Percentiles rank a stretch among this genome's conserved stretches.
phyloP scores from a whole-genome alignment of 208 protist genomes.

The Leishmania arabica region DNA sequence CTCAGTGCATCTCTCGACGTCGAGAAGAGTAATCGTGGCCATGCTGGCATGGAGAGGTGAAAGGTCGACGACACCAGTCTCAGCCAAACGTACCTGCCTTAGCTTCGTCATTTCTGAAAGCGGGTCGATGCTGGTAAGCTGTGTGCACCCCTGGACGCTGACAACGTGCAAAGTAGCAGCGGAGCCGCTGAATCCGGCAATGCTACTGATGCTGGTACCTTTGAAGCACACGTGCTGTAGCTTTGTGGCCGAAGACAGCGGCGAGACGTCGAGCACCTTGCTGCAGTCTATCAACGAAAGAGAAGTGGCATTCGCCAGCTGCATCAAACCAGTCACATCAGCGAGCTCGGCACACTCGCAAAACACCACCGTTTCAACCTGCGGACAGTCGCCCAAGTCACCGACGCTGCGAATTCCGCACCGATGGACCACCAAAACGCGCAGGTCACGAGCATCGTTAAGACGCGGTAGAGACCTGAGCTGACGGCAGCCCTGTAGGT shows the following conservation, averaged over 20 bases:
- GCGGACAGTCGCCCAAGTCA: neutral
- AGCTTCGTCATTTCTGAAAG: conserved; percentile 2
- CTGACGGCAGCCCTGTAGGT: conserved; percentile 12
- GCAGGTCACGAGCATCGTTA: neutral
- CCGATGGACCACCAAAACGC: neutral
- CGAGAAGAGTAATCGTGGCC: neutral
- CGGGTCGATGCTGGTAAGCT: neutral
- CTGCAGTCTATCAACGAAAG: neutral
- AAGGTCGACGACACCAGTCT: neutral
- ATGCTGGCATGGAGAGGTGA: neutral
- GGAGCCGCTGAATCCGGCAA: conserved; percentile 1
- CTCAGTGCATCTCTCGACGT: neutral
- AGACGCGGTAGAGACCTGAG: conserved; percentile 4
- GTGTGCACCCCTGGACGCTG: neutral
- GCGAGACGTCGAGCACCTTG: neutral
- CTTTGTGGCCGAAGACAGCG: neutral
- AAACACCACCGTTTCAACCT: conserved; percentile 1
- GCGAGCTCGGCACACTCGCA: conserved; percentile 1
- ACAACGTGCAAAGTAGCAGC: neutral
- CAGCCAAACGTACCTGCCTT: neutral
- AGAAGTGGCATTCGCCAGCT: neutral
- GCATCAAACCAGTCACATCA: neutral
- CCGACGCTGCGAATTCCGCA: conserved; percentile 8
- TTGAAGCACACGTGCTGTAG: neutral
- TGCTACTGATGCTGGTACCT: neutral